Evolutionary conservation across 495 filamentous ascomycete species (phyloP), one percentile per base, ranked within the genome.

Genomic region (Penicillium canescens): DNA sequence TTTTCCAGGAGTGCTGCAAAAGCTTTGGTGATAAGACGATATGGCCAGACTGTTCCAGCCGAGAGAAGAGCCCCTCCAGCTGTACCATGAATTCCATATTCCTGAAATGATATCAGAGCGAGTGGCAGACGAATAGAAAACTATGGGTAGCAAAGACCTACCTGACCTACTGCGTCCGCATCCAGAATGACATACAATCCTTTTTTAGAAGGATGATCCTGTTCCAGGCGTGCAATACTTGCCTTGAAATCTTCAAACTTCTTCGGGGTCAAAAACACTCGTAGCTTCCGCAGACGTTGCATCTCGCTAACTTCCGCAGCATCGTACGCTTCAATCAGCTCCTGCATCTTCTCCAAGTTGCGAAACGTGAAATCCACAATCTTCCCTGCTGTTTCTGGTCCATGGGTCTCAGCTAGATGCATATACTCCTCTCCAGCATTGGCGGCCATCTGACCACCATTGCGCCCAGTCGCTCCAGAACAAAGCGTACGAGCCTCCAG

Each of bases 401-500:
- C 69, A 41, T 66, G 54, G 6, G 39, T 35, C 11, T 55, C 26
- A 0, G 56, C 59, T 1, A 70, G 55, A 57, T 67, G 50, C 39
- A 49, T 40, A 42, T 72, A 72, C 36, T 67, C 62, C 39, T 72
- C 69, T 12, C 65, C 69, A 2, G 53, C 63, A 45, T 68, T 73
- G 2, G 66, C 54, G n/a, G 70, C 66, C 63, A 71, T 61, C 42
- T 72, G 69, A 11, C 67, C 69, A 16, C 70, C 70, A 61, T 73
- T 73, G 24, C 89, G 72, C 1, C 90, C 90, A 6, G 90, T 92
- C 12, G 90, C 90, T 6, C 90, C 90, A 71, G 80, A 91, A 64
- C 89, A 92, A 7, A 87, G 85, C 68, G 91, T 83, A 51, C 90
- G 77, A 20, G 90, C 89, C 73, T 93, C 90, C 3, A 95, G 71